Percentiles rank a stretch among this genome's conserved stretches.
These are phyloP conservation scores for Pyropia haitanensis DNA, from an alignment of 23 red algal species.

Conservation along the genomic window DNA sequence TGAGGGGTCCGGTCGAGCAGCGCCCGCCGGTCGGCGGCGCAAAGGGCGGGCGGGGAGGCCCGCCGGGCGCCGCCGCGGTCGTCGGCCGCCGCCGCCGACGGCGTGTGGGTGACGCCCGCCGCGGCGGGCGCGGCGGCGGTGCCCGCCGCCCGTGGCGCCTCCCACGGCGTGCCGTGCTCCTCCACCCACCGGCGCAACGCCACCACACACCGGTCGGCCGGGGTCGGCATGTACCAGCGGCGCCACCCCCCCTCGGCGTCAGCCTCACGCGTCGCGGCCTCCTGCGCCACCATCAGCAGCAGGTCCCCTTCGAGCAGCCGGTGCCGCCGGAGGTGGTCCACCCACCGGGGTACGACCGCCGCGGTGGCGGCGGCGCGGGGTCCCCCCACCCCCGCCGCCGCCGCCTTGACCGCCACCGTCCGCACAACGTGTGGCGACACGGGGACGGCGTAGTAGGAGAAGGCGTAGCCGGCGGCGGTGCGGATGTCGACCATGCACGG, in stretches of 20 bases:
- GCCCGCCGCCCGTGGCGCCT: no score
- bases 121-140: no score
- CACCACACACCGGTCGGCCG: constrained; percentile 20
- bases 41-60: no score
- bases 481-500: constrained; percentile 37
- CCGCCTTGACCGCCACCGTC: constrained; percentile 20
- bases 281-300: constrained; percentile 13
- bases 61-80: no score
- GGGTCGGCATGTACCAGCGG: constrained; percentile 20
- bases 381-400: no score
- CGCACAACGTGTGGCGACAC: constrained; percentile 2
- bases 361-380: not conserved
- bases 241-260: constrained; percentile 11
- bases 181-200: constrained; percentile 31
- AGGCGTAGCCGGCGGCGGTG: constrained; percentile 16
- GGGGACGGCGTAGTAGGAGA: constrained; percentile 42
- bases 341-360: constrained; percentile 3
- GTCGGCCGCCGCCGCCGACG: no score
- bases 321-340: constrained; percentile 42
- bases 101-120: no score
- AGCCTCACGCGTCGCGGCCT: constrained; percentile 10
- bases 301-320: constrained; percentile 28
- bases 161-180: not conserved
- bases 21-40: no score
- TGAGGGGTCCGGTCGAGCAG: no score